These are phyloP conservation scores for Apiosordaria backusii DNA, from an alignment of 495 filamentous ascomycete species.

Conservation along the genomic window DNA sequence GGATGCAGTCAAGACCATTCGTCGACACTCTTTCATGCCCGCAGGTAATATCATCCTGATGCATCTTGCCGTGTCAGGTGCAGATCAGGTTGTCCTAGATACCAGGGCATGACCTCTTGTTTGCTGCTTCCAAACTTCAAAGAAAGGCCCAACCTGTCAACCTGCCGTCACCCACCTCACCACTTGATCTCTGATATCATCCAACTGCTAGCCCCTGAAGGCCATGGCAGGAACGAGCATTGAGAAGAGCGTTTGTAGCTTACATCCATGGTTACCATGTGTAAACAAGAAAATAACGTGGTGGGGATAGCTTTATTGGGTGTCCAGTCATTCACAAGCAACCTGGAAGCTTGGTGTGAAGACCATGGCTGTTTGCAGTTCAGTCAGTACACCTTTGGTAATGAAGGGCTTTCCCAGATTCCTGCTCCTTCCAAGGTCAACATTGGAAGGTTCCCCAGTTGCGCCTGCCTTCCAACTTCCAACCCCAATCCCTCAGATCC, in stretches of 20 bases:
- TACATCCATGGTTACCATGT: background rate
- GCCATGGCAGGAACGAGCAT: too few species aligned
- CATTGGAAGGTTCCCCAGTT: background rate
- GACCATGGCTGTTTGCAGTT: too few species aligned
- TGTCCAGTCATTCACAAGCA: background rate
- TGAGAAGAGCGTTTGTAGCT: too few species aligned
- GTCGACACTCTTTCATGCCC: background rate
- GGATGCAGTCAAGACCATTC: too few species aligned
- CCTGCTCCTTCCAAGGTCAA: background rate
- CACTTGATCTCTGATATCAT: too few species aligned
- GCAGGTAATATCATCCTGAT: background rate
- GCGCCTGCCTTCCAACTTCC: background rate
- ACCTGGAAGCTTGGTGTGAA: too few species aligned
- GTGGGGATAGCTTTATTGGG: background rate
- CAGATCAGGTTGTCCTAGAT: background rate
- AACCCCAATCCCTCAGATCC: background rate
- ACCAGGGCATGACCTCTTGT: background rate
- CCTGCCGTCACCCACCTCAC: too few species aligned
- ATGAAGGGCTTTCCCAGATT: background rate
- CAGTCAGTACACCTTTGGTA: background rate
- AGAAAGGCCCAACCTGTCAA: too few species aligned
- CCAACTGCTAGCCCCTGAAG: too few species aligned
- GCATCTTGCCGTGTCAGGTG: background rate
- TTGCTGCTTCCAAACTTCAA: background rate
- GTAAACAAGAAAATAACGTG: background rate